Conservation (phyloP, 306 rosid genomes). For the Medicago truncatula region MtrunA17r5.0-ANR NC_053048.1:36243001-36243500, state of each 20-base stretch:
- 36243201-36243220: conserved; percentile 97
- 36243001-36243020: conserved; percentile 73
- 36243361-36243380: conserved; percentile 97
- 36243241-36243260: conserved; percentile 96
- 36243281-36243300: conserved; percentile 96
- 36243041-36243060: conserved; percentile 96
- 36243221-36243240: conserved; percentile 92
- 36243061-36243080: conserved; percentile 94
- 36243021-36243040: conserved; percentile 81
- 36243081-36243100: conserved; percentile 95
- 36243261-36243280: conserved; percentile 82
- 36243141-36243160: conserved; percentile 98
- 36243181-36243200: conserved; percentile 92
- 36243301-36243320: conserved; percentile 98
- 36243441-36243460: conserved; percentile 99
- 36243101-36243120: conserved; percentile 63
- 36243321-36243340: conserved; percentile 92
- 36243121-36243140: conserved; percentile 75
- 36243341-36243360: conserved; percentile 83
- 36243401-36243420: conserved; percentile 97
- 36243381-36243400: conserved; percentile 99
- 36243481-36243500: conserved; percentile 96
- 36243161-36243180: conserved; percentile 91
- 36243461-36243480: conserved; percentile 99
- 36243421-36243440: conserved; percentile 98